Base-by-base conservation (phyloP, 225 moss, liverwort and hornwort species). In the Pleurozium schreberi region DNA sequence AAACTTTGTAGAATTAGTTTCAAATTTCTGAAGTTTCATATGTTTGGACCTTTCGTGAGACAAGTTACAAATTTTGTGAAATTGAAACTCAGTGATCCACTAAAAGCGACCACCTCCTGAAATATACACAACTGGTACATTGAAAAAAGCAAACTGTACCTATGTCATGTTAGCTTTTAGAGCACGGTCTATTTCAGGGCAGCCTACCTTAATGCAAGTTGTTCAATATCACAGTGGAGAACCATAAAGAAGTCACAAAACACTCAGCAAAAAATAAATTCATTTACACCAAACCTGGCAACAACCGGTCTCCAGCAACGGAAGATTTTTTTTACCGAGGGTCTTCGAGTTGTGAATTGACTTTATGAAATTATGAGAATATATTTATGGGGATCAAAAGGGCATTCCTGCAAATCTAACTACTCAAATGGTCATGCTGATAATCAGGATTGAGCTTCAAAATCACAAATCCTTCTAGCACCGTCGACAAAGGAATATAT, bases 371-470 rank as follows among this genome's bases (percentile, higher is more conserved):
- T 20, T 84, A 87, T 57, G 66, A 90, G 50, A 53, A 83, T 59
- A 87, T 90, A 65, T 87, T 82, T 86, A 84, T 64, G 62, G 71
- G 64, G 61, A 85, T 89, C 75, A 85, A 81, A 75, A 88, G 64
- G 73, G 42, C 25, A 60, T 83, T 77, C 85, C 87, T 94, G 89
- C 86, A 81, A 64, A 84, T 81, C 91, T 96, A 98, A 91, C 88
- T 97, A 94, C 98, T 98, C 85, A 98, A 94, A 90, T 98, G 98
- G 82, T 98, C 98, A 63, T 98, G 96, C 92, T 96, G 95, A 91
- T 97, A 98, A 84, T 98, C 97, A 76, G 98, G 98, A 91, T 98
- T 98, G 64, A 95, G 95, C 93, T 96, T 98, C 82, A 98, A 91
- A 86, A 98, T 96, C 67, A 98, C 98, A 89, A 98, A 98, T 79